These are phyloP conservation scores for Platanthera guangdongensis DNA, from an alignment of 106 monocot species.

Conservation along the genomic window DNA sequence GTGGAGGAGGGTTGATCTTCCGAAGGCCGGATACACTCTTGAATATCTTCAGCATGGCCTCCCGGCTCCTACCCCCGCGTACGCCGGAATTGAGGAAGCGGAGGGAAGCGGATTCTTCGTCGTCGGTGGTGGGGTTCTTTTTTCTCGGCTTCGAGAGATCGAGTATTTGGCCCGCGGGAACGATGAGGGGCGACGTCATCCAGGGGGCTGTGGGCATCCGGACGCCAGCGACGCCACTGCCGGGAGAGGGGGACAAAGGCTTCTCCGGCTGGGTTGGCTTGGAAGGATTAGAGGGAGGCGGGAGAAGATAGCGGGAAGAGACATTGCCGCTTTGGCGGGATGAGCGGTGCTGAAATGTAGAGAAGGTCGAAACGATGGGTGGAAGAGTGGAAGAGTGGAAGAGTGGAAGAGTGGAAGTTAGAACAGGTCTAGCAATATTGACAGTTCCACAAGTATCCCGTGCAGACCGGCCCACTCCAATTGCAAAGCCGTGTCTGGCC, in stretches of 20 bases:
- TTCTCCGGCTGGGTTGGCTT: not conserved
- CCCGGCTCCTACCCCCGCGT: slow-evolving; percentile 45
- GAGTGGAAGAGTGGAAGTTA: no score
- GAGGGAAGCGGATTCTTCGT: not conserved
- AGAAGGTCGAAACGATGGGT: no score
- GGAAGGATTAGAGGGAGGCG: not conserved
- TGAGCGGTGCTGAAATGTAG: no score
- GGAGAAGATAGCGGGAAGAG: slow-evolving; percentile 9
- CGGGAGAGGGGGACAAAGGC: slow-evolving; percentile 20
- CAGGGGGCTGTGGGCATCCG: slow-evolving; percentile 72
- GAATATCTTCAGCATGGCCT: slow-evolving; percentile 47
- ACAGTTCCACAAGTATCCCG: no score
- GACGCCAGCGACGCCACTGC: not conserved
- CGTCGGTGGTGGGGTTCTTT: slow-evolving; percentile 6
- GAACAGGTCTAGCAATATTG: no score
- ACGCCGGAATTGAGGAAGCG: slow-evolving; percentile 36
- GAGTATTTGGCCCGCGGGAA: slow-evolving; percentile 26
- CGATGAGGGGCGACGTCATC: slow-evolving; percentile 40
- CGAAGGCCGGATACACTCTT: slow-evolving; percentile 36
- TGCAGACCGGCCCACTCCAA: no score
- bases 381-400: no score
- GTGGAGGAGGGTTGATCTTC: not conserved
- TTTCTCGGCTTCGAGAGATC: slow-evolving; percentile 18
- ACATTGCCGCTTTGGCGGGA: not conserved
- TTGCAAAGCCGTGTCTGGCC: no score